Base-by-base conservation (phyloP, 2,329 filamentous ascomycete genomes). In the Phialophora tarda region DNA sequence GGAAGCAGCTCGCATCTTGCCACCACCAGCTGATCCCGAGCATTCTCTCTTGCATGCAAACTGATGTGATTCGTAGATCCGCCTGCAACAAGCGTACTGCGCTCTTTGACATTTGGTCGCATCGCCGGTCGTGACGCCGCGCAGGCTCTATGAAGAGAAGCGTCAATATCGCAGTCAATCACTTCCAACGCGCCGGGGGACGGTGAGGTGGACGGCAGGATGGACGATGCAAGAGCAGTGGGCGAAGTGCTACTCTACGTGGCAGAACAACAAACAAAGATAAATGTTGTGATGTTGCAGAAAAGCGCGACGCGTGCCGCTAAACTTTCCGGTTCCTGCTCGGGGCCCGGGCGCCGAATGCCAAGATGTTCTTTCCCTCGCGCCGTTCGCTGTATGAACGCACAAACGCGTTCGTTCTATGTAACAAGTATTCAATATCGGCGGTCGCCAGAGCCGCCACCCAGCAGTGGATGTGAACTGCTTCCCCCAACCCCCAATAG, bases 21-120 rank as follows among this genome's bases (percentile, higher is more conserved):
- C 48, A 51, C 10, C 14, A 6, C 11, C 3, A 12, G 32, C 5
- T n/a, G 51, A n/a, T 24, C n/a, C n/a, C 17, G 41, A 38, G 8
- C 17, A 44, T 44, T 14, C n/a, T 8, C 38, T 21, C 17, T n/a
- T 7, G 38, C 38, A n/a, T 3, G 12, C 24, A 11, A 10, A 14
- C 58, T 60, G 50, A 65, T 56, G 59, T 62, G 10, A 28, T 26
- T 34, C 23, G n/a, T 24, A 65, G 62, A 71, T 60, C 67, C 69
- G 14, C 69, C 68, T 44, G 67, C 67, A 24, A 71, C 68, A 12
- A 67, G 63, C 26, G 67, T 69, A 6, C 62, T 71, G n/a, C 62
- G 65, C 14, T 68, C 67, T n/a, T 58, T 71, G 32, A 70, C 69
- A 6, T 68, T 71, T 48, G 69, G 69, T 12, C 65, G 69, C 1